Conservation (phyloP, 1,139 yeast genomes). For the Blastobotrys serpentis region DNA sequence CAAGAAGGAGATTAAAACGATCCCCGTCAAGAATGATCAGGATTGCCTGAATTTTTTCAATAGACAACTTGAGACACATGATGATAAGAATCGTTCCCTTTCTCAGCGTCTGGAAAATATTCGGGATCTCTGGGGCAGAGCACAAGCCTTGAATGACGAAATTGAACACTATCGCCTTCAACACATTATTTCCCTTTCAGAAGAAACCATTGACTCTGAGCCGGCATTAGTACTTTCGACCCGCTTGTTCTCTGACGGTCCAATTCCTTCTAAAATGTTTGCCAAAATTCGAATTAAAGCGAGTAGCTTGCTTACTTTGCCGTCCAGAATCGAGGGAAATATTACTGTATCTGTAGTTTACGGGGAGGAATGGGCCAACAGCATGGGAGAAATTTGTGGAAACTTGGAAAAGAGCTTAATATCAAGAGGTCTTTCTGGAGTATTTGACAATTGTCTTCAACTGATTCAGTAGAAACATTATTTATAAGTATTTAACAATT, state of each 20-base stretch:
- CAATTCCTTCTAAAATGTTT: conserved; percentile 12
- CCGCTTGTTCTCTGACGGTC: conserved; percentile 1
- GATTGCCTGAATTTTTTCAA: conserved; percentile 6
- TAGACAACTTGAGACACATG: conserved; percentile 7
- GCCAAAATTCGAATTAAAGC: conserved; percentile 16
- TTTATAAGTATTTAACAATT: background rate
- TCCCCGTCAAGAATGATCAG: background rate
- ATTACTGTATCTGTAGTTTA: conserved; percentile 19
- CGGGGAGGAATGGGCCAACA: conserved; percentile 15
- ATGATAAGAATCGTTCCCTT: conserved; percentile 2
- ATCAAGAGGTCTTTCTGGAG: conserved; percentile 1
- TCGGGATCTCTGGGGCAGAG: conserved; percentile 16
- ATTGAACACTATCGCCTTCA: conserved; percentile 16
- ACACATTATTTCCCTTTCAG: conserved; percentile 17
- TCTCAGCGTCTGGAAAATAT: conserved; percentile 1
- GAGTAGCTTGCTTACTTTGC: conserved; percentile 17
- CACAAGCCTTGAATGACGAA: conserved; percentile 14
- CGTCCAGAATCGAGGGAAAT: conserved; percentile 15
- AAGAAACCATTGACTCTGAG: conserved; percentile 4
- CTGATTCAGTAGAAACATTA: background rate
- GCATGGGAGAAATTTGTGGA: conserved; percentile 2
- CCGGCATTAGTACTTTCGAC: conserved; percentile 4
- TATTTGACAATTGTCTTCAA: conserved; percentile 4
- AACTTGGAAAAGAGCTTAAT: background rate
- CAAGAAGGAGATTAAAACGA: background rate